Percentiles rank a stretch among this genome's conserved stretches.
These are phyloP conservation scores for Amylocarpus encephaloides DNA, from an alignment of 2,329 filamentous ascomycete genomes.

Conservation along the genomic window DNA sequence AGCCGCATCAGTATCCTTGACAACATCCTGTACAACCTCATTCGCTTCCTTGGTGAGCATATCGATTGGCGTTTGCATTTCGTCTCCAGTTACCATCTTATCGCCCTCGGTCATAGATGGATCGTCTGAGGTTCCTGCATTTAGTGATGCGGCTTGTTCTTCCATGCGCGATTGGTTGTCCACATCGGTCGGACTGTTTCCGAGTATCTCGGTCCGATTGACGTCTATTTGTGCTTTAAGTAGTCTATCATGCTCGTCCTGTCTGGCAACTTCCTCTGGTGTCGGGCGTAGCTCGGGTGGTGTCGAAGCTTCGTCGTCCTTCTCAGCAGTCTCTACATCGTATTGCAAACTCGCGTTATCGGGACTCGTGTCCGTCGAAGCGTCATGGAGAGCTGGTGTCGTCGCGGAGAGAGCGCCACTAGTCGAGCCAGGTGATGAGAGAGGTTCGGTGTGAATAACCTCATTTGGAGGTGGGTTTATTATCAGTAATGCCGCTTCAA, in stretches of 20 bases:
- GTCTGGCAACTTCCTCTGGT: slow-evolving; percentile 31
- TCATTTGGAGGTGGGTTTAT: slow-evolving; percentile 34
- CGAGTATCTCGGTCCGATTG: slow-evolving; percentile 35
- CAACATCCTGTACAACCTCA: slow-evolving; percentile 22
- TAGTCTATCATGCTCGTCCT: slow-evolving; percentile 30
- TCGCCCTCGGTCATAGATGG: neutral
- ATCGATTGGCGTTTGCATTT: neutral
- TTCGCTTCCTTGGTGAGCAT: slow-evolving; percentile 19
- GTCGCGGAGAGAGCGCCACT: slow-evolving; percentile 62
- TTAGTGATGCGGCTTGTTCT: slow-evolving; percentile 36
- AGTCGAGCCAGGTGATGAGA: slow-evolving; percentile 58
- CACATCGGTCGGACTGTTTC: slow-evolving; percentile 42
- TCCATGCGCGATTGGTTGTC: slow-evolving; percentile 54
- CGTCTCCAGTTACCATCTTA: neutral
- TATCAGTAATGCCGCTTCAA: slow-evolving; percentile 21
- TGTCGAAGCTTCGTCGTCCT: slow-evolving; percentile 38
- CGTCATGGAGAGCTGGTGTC: slow-evolving; percentile 62
- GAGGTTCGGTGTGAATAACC: slow-evolving; percentile 37
- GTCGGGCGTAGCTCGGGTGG: slow-evolving; percentile 26
- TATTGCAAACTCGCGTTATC: slow-evolving; percentile 59
- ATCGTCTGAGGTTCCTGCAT: neutral
- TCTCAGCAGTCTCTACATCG: slow-evolving; percentile 40
- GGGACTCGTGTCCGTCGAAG: slow-evolving; percentile 68
- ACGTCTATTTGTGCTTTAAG: slow-evolving; percentile 23
- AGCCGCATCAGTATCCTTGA: slow-evolving; percentile 27